These are phyloP conservation scores for Acanthamoeba lenticulata DNA, from an alignment of 208 protist genomes.

Conservation along the genomic window DNA sequence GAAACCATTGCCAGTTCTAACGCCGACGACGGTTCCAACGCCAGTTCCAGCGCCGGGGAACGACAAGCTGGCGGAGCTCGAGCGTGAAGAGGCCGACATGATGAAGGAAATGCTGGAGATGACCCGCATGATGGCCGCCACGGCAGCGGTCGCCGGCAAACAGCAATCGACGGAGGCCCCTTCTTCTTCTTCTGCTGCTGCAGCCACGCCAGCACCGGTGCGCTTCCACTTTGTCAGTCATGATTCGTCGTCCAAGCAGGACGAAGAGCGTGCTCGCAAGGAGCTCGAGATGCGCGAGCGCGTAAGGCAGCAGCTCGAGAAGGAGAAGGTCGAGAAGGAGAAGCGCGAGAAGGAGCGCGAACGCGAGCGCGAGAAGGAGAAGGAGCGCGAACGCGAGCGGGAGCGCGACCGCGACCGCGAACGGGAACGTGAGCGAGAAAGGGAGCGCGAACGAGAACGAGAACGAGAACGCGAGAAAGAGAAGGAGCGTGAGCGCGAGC, in stretches of 20 bases:
- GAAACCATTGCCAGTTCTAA: no score
- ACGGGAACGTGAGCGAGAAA: not conserved
- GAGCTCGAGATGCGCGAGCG: not conserved
- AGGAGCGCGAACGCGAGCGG: not conserved
- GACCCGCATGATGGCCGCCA: no score
- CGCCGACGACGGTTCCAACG: no score
- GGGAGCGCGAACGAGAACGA: not conserved
- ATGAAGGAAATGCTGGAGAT: no score
- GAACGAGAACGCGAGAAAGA: not conserved
- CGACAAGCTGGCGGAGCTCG: no score
- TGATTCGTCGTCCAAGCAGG: not conserved
- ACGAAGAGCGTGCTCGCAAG: not conserved
- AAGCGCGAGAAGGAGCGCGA: not conserved
- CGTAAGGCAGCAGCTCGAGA: not conserved
- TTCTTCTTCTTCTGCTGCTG: no score
- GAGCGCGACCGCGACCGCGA: not conserved
- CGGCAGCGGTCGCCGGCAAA: no score
- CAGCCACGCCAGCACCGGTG: no score
- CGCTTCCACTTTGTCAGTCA: no score
- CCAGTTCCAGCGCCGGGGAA: no score
- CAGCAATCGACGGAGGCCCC: no score
- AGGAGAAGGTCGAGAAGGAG: not conserved
- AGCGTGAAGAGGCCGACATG: no score
- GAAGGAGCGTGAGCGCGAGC: not conserved
- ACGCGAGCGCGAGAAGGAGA: not conserved